Percentiles rank a stretch among this genome's conserved stretches.
Evolutionary conservation across 2,329 filamentous ascomycete genomes (phyloP).

Genomic region (Polytolypa hystricis): DNA sequence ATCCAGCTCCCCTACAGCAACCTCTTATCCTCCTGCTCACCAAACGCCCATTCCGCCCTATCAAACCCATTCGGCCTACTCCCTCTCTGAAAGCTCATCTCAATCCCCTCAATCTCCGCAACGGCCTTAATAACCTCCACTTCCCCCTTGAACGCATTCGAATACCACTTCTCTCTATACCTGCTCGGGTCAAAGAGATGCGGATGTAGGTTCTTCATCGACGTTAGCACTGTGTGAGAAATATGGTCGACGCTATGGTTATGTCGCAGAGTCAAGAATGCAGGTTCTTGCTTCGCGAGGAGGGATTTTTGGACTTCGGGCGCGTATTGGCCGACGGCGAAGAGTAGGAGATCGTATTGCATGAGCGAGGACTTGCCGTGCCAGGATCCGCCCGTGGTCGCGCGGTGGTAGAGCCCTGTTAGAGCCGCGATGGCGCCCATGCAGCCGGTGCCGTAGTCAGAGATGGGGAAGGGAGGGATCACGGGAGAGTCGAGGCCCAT

Average conservation of each 20-base stretch:
- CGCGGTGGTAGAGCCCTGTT: conserved; percentile 51
- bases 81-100: no score
- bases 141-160: no score
- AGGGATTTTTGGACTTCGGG: conserved; percentile 43
- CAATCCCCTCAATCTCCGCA: no score
- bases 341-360: conserved; percentile 58
- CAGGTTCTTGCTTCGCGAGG: conserved; percentile 37
- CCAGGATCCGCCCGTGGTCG: conserved; percentile 54
- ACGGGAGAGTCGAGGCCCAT: conserved; percentile 29
- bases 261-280: conserved; percentile 49
- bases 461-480: conserved; percentile 42
- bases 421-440: conserved; percentile 59
- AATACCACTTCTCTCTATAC: no score
- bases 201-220: conserved; percentile 43
- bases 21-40: no score
- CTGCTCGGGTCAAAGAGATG: conserved; percentile 39
- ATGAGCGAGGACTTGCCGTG: conserved; percentile 52
- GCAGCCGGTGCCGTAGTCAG: conserved; percentile 59
- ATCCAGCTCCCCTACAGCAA: no score
- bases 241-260: conserved; percentile 56
- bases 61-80: no score
- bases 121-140: no score
- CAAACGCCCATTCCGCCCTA: no score
- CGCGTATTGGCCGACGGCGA: conserved; percentile 49
- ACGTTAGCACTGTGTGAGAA: conserved; percentile 46